phyloP scores from a whole-genome alignment of 1,139 yeast species.

The Taphrina wiesneri region DNA sequence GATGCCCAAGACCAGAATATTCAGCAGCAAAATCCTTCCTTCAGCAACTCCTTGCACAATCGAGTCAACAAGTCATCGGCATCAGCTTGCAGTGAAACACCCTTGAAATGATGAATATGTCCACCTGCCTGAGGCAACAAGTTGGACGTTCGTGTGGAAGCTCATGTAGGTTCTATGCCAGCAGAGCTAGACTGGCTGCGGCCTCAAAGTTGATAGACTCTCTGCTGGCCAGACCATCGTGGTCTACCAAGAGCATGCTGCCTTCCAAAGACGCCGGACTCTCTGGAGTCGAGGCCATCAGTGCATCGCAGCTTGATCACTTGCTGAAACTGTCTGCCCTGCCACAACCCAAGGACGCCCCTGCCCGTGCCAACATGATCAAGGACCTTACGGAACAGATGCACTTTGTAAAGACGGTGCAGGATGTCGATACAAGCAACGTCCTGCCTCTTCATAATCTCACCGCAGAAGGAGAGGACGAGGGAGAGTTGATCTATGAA shows the following conservation, averaged over 20 bases:
- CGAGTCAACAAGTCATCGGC: no score
- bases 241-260: slow-evolving; percentile 29
- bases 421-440: slow-evolving; percentile 45
- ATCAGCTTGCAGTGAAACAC: no score
- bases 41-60: no score
- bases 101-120: not conserved
- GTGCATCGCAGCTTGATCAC: slow-evolving; percentile 13
- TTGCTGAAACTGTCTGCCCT: slow-evolving; percentile 26
- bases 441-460: slow-evolving; percentile 43
- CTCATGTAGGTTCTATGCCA: not conserved
- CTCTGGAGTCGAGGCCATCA: slow-evolving; percentile 2
- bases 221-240: slow-evolving; percentile 13
- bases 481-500: slow-evolving; percentile 9
- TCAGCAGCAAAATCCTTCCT: no score
- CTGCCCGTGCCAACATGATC: slow-evolving; percentile 38
- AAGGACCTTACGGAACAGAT: slow-evolving; percentile 46
- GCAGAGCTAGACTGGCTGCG: not conserved
- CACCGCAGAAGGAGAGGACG: slow-evolving; percentile 5
- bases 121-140: not conserved
- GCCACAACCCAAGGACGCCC: slow-evolving; percentile 19
- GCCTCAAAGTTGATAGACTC: not conserved
- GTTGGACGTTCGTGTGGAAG: not conserved
- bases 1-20: no score
- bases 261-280: not conserved
- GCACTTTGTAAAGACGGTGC: slow-evolving; percentile 46